phyloP scores from a whole-genome alignment of 1,139 yeast genomes.

The Yarrowia galli region DNA sequence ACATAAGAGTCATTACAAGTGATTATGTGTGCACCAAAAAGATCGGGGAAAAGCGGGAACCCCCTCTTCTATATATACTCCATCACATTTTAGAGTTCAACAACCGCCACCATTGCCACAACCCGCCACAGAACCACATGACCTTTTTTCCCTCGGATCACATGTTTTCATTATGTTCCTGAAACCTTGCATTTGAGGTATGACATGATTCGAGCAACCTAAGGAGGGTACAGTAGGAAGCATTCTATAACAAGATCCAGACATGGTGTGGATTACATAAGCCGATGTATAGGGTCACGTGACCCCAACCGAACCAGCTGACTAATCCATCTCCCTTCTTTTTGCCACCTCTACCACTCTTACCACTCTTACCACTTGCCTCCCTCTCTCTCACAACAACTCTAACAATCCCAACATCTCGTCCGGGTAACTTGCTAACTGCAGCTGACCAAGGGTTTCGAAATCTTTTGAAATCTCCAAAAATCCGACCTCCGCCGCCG shows the following conservation, averaged over 20 bases:
- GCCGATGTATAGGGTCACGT: background rate
- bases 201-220: too few species aligned
- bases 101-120: background rate
- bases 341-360: too few species aligned
- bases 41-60: too few species aligned
- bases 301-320: background rate
- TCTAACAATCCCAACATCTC: conserved; percentile 10
- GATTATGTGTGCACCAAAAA: too few species aligned
- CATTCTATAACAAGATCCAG: too few species aligned
- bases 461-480: background rate
- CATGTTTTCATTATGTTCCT: conserved; percentile 1
- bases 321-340: too few species aligned
- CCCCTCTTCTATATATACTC: too few species aligned
- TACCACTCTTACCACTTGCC: too few species aligned
- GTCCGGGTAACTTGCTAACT: conserved; percentile 26
- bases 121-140: background rate
- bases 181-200: background rate
- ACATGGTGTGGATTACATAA: too few species aligned
- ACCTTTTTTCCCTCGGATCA: background rate
- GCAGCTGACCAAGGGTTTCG: background rate
- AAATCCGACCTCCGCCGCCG: background rate
- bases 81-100: background rate
- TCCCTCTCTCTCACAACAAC: background rate
- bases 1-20: too few species aligned
- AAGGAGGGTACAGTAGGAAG: too few species aligned